These are phyloP conservation scores for Aspergillus campestris DNA, from an alignment of 495 filamentous ascomycete species.

Conservation along the genomic window DNA sequence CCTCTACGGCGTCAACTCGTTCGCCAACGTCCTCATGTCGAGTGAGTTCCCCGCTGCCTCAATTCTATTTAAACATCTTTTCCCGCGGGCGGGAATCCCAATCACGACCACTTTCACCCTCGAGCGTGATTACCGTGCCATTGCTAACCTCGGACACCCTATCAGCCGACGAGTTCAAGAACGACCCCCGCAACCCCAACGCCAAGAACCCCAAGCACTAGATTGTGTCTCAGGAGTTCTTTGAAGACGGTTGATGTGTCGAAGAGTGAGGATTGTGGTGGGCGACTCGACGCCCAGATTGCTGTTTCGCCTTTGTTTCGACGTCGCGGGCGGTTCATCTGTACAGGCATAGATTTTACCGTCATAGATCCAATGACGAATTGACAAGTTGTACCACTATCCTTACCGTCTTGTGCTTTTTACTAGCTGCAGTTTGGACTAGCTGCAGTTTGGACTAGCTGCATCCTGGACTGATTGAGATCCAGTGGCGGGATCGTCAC, in stretches of 20 bases:
- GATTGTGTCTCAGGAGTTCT: conserved; percentile 8
- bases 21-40: conserved; percentile 57
- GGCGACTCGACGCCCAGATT: conserved; percentile 14
- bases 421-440: background rate
- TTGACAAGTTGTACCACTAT: conserved; percentile 39
- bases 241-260: conserved; percentile 5
- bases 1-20: conserved; percentile 78
- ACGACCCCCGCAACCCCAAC: conserved; percentile 86
- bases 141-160: conserved; percentile 15
- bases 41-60: conserved; percentile 48
- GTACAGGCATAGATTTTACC: conserved; percentile 38
- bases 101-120: background rate
- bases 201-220: conserved; percentile 48
- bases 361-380: conserved; percentile 33
- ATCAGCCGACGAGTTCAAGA: conserved; percentile 84
- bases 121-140: background rate
- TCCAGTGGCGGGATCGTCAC: too few species aligned
- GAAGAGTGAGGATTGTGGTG: conserved; percentile 4
- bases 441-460: background rate
- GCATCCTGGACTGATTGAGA: background rate
- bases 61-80: background rate
- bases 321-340: conserved; percentile 29
- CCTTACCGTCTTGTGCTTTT: background rate
- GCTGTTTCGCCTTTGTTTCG: conserved; percentile 19
- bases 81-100: background rate